Base-by-base conservation (phyloP, 1,139 yeast genomes). In the Nematodospora anomalae region DNA sequence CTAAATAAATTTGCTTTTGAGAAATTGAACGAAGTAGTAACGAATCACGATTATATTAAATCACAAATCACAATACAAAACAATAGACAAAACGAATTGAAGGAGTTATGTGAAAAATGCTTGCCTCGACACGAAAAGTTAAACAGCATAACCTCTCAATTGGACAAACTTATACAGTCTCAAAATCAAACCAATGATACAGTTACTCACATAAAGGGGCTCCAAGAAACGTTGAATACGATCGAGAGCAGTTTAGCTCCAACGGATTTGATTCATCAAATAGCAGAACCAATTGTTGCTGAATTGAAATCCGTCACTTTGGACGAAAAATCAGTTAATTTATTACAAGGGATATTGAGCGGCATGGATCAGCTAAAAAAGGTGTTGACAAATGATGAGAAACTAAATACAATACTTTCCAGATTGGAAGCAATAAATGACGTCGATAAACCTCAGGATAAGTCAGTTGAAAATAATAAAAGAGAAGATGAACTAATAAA, bases 251-350 rank as follows among this genome's bases (percentile, higher is more conserved):
- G 21, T 8, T 28, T 49, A 36, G 43, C 57, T 35, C 40, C 46
- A 39, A 36, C 54, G 28, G 52, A 52, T 23, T 21, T 51, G n/a
- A 47, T 44, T 4, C 36, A 43, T 27, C 53, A 52, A 25, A 52
- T 60, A 4, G 42, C 56, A 3, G 58, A 55, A 27, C 64, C 64
- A 1, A 52, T 60, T 24, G 43, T 58, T 4, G 51, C 52, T 3
- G 62, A 60, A 36, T 44, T 59, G 16, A 55, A 53, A 30, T 52
- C 56, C 1, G 55, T 55, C 1, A 49, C 58, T 7, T 45, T 56
- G 7, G 62, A 59, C 39, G 16, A 36, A 4, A 50, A 49, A 27
- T 53, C 58, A 3, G 46, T 37, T 10, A 32, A 28, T 14, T 41
- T 57, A 12, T 44, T 58, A 25, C 51, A 52, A 28, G 52, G 49